Percentiles rank a stretch among this genome's conserved stretches.
phyloP scores from a whole-genome alignment of 2,329 filamentous ascomycete genomes.

The Fusarium miscanthi region DNA sequence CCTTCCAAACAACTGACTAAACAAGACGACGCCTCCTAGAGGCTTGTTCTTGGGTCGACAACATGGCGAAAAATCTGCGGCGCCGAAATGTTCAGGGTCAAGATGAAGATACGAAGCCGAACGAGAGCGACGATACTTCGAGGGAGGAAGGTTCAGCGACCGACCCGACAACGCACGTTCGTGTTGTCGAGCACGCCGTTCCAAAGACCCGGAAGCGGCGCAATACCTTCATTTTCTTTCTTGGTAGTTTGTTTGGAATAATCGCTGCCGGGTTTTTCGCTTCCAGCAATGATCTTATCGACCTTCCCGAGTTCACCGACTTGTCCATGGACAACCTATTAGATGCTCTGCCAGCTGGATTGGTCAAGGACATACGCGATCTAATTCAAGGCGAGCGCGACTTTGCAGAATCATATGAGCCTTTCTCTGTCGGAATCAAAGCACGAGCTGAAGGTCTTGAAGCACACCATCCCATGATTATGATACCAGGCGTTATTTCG shows the following conservation, averaged over 20 bases:
- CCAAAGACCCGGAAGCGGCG: constrained; percentile 74
- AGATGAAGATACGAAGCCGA: constrained; percentile 31
- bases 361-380: constrained; percentile 87
- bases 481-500: constrained; percentile 98
- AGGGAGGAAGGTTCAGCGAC: constrained; percentile 45
- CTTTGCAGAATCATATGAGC: constrained; percentile 85
- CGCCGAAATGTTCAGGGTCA: constrained; percentile 45
- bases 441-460: constrained; percentile 82
- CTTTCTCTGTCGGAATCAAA: constrained; percentile 89
- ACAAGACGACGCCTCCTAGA: constrained; percentile 29
- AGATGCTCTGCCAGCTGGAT: constrained; percentile 86
- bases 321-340: constrained; percentile 86
- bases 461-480: constrained; percentile 90
- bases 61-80: constrained; percentile 51
- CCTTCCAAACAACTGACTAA: constrained; percentile 13
- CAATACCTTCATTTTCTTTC: constrained; percentile 83
- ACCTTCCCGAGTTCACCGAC: constrained; percentile 76
- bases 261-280: constrained; percentile 92
- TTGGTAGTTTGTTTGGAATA: constrained; percentile 91
- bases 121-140: constrained; percentile 38
- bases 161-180: constrained; percentile 51
- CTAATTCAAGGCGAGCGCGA: constrained; percentile 89
- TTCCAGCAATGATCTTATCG: constrained; percentile 88
- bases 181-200: constrained; percentile 56
- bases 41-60: constrained; percentile 26